These are phyloP conservation scores for Plantago major DNA, from an alignment of 257 asterid genomes.

Conservation along the genomic window DNA sequence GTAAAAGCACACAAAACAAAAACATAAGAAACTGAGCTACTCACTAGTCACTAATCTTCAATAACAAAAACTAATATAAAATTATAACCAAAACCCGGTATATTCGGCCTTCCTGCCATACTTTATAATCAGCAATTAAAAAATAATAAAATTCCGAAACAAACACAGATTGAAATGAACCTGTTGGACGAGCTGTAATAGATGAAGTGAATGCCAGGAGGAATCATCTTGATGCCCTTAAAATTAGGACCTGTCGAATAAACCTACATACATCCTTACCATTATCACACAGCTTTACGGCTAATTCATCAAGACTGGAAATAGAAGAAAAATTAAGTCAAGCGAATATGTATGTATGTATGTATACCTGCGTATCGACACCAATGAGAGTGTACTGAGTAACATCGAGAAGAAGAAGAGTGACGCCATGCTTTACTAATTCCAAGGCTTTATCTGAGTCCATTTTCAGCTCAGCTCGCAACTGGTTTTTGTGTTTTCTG, in stretches of 20 bases:
- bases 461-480: conserved; percentile 28
- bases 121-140: too few relatives aligned
- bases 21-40: too few relatives aligned
- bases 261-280: conserved; percentile 37
- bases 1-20: conserved; percentile 23
- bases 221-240: conserved; percentile 91
- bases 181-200: conserved; percentile 72
- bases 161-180: conserved; percentile 24
- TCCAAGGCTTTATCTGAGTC: conserved; percentile 65
- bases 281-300: too few relatives aligned
- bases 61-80: background rate
- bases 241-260: conserved; percentile 80
- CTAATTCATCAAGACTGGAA: background rate
- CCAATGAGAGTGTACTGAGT: conserved; percentile 82
- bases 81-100: background rate
- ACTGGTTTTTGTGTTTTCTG: background rate
- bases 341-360: background rate
- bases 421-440: conserved; percentile 61
- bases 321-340: background rate
- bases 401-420: conserved; percentile 77
- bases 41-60: too few relatives aligned
- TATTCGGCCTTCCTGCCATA: too few relatives aligned
- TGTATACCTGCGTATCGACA: conserved; percentile 67
- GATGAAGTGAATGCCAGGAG: conserved; percentile 81
- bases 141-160: too few relatives aligned